Evolutionary conservation across 2,329 filamentous ascomycete genomes (phyloP), one percentile per base, ranked within the genome.

Genomic region (Didymella arachidicola): DNA sequence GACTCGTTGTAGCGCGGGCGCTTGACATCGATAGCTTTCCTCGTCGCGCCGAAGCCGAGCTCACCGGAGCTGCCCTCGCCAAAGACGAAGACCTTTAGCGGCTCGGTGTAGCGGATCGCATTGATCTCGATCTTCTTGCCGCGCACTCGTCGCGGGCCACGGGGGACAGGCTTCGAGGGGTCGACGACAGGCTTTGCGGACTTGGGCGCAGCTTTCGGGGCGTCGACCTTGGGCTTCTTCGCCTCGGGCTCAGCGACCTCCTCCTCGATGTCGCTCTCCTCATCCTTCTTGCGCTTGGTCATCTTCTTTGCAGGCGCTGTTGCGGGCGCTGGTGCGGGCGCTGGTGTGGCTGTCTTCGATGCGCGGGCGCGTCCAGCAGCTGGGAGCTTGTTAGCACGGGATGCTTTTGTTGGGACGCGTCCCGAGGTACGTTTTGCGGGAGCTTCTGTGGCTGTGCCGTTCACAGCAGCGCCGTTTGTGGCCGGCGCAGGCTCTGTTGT

Each of bases 51-150:
- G 18, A 96, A 85, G 36, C 91, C 92, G 43, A 96, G 88, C 79
- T 96, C 92, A 66, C 91, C 91, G n/a, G 87, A 88, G 61, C 85
- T 85, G 36, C 91, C 91, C 75, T 92, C 90, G 51, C 92, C 92
- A 68, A 92, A 94, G 51, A 93, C 89, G 71, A 88, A 94, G 59
- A 95, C 81, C 70, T 93, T 87, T 58, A 95, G 83, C 26, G 82
- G 80, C 64, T 86, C 77, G 0, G 82, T 86, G 62, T 73, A 76
- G 4, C 89, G 89, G 16, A 84, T 81, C 25, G 84, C 74, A 75
- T 92, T 93, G 78, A 91, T 86, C 59, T 83, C 72, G 4, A 59
- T 73, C 68, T 76, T 77, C 61, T 67, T 66, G 45, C 73, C 73
- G 46, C 66, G 64, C 47, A 62, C 53, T 16, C 73, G 73, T 12